Evolutionary conservation across 108 stramenopile species (phyloP), one percentile per base, ranked within the genome.

Genomic region (Poteriospumella lacustris): DNA sequence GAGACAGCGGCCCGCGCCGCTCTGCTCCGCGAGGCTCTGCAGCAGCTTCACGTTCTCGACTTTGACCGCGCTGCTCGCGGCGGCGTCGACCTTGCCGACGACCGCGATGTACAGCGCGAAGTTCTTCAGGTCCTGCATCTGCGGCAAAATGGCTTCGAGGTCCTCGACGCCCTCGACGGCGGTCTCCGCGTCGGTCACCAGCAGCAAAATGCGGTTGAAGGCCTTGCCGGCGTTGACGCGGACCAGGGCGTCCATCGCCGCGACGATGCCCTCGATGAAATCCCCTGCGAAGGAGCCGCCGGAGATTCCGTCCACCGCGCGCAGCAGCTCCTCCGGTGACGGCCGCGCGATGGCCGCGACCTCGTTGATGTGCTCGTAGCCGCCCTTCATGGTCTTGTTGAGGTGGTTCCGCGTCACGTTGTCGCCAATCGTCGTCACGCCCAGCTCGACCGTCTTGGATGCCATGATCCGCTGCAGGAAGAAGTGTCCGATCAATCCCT

Each of bases 391-490:
- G 31, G 47, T 73, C 41, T 73, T 33, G 28, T 52, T 73, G n/a
- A 52, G 29, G 3, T 73, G 3, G 42, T 52, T 56, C 12, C 33
- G 15, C 12, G 70, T 73, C 3, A 33, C 12, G n/a, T 56, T 42
- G 42, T 56, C 31, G 38, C 70, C 70, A 38, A 52, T 33, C 3
- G 70, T 42, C 12, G 36, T 28, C 15, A 39, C 15, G 26, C 70
- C 70, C 9, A 73, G 36, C 70, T 73, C 70, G 3, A 73, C 5
- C 9, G 70, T 73, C 41, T 73, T 73, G n/a, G 12, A 42, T 9
- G 70, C 41, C 43, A 73, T 44, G 9, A 73, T 39, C 9, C 41
- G 36, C 26, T 73, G 70, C 47, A 73, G 5, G 9, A 73, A 28
- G 41, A 73, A 73, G 12, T 44, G 47, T 5, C 31, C 42, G 12